Evolutionary conservation across 768 basidiomycete species (phyloP), one percentile per base, ranked within the genome.

Genomic region (Chalciporus piperatus): DNA sequence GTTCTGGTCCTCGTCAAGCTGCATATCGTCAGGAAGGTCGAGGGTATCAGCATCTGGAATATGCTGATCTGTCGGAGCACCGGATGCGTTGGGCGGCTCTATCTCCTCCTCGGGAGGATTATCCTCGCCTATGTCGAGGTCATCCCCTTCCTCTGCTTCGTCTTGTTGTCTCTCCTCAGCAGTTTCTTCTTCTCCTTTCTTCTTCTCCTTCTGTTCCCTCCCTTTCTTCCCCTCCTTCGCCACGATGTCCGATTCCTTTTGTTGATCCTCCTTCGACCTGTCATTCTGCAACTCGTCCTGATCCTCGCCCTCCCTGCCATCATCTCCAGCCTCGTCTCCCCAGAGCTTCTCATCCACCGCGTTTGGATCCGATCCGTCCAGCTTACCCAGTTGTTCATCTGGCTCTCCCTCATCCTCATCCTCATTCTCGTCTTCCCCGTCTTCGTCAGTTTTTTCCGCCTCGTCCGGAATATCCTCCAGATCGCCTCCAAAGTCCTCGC

Each of bases 271-370:
- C 47, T 74, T 72, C 33, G 84, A 82, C 58, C 76, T 79, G 55
- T 89, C 84, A 55, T 88, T 72, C 49, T 83, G 72, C 20, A 78
- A 72, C 64, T 84, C 81, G 41, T 82, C 79, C 41, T 84, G 76
- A 23, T 69, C 69, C n/a, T 75, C 67, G 19, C 77, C 71, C 13
- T 76, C 63, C 45, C 48, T 43, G n/a, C 82, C 76, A 23, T 80
- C 75, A 4, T 81, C 76, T 12, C 80, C 81, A 45, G 75, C 69
- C 59, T 96, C 87, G 56, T 95, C 90, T 17, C 89, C 93, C 96
- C 97, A 98, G 58, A 99, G 74, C 73, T 98, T 98, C 72, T 99
- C 96, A 63, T 98, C 96, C 14, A 97, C 81, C 0, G 86, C 85
- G 22, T 82, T 77, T 9, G 91, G 87, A 70, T 98, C 96, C 16